Evolutionary conservation across 371 early-diverging fungal genomes (phyloP), one percentile per base, ranked within the genome.

Genomic region (Mortierella sp.): DNA sequence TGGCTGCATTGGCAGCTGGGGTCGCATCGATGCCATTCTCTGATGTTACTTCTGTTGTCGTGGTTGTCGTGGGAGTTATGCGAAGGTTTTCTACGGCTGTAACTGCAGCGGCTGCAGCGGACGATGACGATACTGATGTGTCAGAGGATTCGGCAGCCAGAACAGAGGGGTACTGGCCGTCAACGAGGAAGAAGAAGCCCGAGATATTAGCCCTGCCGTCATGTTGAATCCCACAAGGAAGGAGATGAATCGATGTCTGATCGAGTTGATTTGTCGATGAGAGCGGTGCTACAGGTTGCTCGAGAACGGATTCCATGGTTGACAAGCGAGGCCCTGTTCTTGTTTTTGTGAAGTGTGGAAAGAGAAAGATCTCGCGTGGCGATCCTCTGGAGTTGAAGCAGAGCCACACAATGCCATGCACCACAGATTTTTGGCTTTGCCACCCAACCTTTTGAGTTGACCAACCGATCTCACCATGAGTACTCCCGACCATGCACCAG

Each of bases 141-240:
- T 19, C 14, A 24, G 64, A 26, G 2, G 47, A 6, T 34, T 13
- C 16, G 30, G 26, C 10, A 12, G 38, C 10, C 31, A 34, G 34
- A 34, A 34, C 34, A 34, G 62, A 27, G n/a, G 61, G 53, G 23
- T 73, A 73, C 24, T 64, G 52, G 16, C 70, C 67, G 31, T 78
- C 54, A 48, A 71, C 71, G 18, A 78, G 71, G 24, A 78, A 67
- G 43, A 78, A 78, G 46, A 60, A 78, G 21, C 54, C 38, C 0
- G 57, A 45, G 38, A 78, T 67, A 39, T 78, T 71, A 10, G 78
- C 78, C 30, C 52, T 66, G 27, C 78, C 78, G 21, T 78, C 71
- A 42, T 78, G 78, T 6, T 78, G 62, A 27, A 78, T 78, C 28
- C 71, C 78, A 28, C 78, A 78, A 7, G 74, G 74, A 24, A 73